Conservation (phyloP, 2,329 filamentous ascomycete species). For the Ramichloridium luteum region DNA sequence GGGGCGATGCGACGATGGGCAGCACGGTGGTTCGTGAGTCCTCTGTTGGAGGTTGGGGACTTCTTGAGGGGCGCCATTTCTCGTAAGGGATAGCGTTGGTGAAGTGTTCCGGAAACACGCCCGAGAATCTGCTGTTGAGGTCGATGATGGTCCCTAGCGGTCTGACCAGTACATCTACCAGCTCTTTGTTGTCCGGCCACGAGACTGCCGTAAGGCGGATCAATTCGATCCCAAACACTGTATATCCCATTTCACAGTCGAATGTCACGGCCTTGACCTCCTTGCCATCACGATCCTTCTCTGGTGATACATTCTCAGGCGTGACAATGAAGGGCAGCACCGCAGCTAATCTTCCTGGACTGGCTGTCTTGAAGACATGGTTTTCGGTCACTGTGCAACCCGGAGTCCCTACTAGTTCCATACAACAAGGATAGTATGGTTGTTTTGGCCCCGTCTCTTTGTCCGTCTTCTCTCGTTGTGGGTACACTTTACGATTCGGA, state of each 20-base stretch:
- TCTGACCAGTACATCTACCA: slow-evolving; percentile 76
- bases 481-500: slow-evolving; percentile 56
- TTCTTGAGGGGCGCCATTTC: slow-evolving; percentile 12
- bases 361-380: slow-evolving; percentile 80
- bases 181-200: slow-evolving; percentile 64
- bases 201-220: slow-evolving; percentile 78
- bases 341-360: slow-evolving; percentile 62
- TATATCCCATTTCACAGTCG: slow-evolving; percentile 98
- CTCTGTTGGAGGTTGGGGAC: slow-evolving; percentile 8
- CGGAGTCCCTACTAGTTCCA: slow-evolving; percentile 58
- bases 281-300: slow-evolving; percentile 24
- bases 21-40: slow-evolving; percentile 29
- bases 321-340: slow-evolving; percentile 72
- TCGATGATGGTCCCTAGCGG: slow-evolving; percentile 77
- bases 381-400: slow-evolving; percentile 61
- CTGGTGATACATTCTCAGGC: slow-evolving; percentile 47
- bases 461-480: slow-evolving; percentile 43
- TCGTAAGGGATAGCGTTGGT: slow-evolving; percentile 50
- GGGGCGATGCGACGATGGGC: slow-evolving; percentile 63
- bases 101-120: slow-evolving; percentile 68
- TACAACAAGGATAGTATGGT: slow-evolving; percentile 66
- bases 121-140: slow-evolving; percentile 84
- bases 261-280: slow-evolving; percentile 58
- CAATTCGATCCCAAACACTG: slow-evolving; percentile 74
- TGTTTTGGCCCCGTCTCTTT: slow-evolving; percentile 42